A percentile compares a stretch with the other conserved stretches of the same genome.
phyloP scores from a whole-genome alignment of 1,139 yeast species.

The Kluyveromyces sp. region DNA sequence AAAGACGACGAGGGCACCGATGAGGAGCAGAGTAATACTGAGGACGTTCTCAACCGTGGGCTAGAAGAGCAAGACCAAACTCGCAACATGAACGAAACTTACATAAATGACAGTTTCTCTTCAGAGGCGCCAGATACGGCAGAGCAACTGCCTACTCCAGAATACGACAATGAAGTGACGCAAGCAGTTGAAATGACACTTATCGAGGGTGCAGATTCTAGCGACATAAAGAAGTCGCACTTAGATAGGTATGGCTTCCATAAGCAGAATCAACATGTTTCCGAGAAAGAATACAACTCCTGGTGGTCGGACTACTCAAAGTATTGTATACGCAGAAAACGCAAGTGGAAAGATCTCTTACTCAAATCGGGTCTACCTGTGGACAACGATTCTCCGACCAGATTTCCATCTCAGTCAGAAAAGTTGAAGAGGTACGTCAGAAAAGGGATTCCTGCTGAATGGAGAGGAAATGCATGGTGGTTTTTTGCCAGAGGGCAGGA shows the following conservation, averaged over 20 bases:
- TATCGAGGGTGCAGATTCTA: neutral
- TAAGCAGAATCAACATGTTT: constrained; percentile 48
- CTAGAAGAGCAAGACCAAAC: neutral
- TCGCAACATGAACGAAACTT: neutral
- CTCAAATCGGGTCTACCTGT: constrained; percentile 58
- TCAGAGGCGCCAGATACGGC: neutral
- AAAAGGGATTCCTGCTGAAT: constrained; percentile 91
- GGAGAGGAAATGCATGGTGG: constrained; percentile 98
- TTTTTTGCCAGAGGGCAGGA: constrained; percentile 91
- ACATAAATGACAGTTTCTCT: neutral
- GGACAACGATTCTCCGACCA: constrained; percentile 31
- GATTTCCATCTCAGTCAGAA: constrained; percentile 77
- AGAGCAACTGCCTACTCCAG: neutral
- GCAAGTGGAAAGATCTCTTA: constrained; percentile 68
- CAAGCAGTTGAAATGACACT: neutral
- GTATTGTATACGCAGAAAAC: constrained; percentile 54
- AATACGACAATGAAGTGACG: neutral
- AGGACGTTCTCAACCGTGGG: neutral
- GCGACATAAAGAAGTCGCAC: constrained; percentile 14
- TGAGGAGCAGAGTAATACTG: constrained; percentile 10
- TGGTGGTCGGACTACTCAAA: constrained; percentile 72
- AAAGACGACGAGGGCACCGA: constrained; percentile 9
- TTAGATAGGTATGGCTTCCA: constrained; percentile 83
- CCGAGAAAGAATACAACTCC: constrained; percentile 52
- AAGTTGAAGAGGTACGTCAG: constrained; percentile 77